phyloP scores from a whole-genome alignment of 169 alveolate species.

The Plasmodium knowlesi region DNA sequence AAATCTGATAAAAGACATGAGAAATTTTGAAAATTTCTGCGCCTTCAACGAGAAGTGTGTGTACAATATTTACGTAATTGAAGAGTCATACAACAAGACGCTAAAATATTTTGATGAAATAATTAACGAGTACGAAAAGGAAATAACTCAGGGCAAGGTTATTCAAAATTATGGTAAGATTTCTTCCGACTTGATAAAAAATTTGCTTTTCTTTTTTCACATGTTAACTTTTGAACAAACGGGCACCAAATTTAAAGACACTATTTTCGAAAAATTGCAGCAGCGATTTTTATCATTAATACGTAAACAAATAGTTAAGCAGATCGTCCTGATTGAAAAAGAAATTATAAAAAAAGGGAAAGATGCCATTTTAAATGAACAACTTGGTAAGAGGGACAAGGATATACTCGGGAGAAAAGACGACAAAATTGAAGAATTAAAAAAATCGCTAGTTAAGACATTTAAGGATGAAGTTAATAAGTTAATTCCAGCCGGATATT shows the following conservation, averaged over 20 bases:
- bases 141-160: constrained; percentile 18
- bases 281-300: neutral
- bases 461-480: constrained; percentile 9
- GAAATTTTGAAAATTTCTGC: constrained; percentile 18
- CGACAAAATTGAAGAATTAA: constrained; percentile 2
- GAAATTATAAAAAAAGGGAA: constrained; percentile 5
- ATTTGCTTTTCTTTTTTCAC: constrained; percentile 30
- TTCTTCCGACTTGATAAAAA: constrained; percentile 33
- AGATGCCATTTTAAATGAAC: constrained; percentile 15
- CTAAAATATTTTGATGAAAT: constrained; percentile 38
- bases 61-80: constrained; percentile 55
- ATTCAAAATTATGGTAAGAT: constrained; percentile 16
- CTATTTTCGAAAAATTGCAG: constrained; percentile 7
- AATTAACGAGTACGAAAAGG: constrained; percentile 19
- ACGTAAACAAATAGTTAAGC: constrained; percentile 62
- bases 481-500: neutral
- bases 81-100: constrained; percentile 48
- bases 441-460: neutral
- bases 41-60: constrained; percentile 44
- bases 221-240: constrained; percentile 52
- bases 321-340: constrained; percentile 12
- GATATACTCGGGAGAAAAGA: neutral
- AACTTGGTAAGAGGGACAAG: neutral
- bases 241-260: constrained; percentile 32
- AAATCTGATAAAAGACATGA: constrained; percentile 18